Conservation (phyloP, 108 stramenopile species). For the Skeletonema tropicum region DNA sequence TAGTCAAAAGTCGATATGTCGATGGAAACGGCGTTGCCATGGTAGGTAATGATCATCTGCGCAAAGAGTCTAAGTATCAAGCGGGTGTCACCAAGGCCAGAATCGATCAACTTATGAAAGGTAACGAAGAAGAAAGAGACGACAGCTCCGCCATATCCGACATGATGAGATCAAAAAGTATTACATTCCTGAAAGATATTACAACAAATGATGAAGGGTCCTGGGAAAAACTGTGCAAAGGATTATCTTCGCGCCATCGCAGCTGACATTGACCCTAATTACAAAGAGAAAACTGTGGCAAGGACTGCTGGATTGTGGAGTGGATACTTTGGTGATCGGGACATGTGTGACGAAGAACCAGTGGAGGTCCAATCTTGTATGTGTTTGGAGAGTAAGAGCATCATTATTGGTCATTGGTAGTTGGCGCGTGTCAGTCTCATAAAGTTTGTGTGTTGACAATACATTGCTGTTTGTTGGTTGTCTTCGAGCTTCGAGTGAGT, state of each 20-base stretch:
- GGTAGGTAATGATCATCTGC: background rate
- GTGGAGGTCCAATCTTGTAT: background rate
- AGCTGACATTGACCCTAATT: background rate
- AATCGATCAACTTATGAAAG: background rate
- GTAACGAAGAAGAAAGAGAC: background rate
- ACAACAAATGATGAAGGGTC: background rate
- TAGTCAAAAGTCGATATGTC: background rate
- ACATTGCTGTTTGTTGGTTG: too few species aligned
- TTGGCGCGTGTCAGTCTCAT: too few species aligned
- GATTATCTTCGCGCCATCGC: background rate
- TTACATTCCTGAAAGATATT: background rate
- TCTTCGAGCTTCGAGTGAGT: too few species aligned
- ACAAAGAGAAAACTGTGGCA: background rate
- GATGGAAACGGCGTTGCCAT: background rate
- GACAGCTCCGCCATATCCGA: background rate
- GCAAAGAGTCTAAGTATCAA: background rate
- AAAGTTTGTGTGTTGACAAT: too few species aligned
- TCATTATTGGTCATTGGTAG: background rate
- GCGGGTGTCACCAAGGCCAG: background rate
- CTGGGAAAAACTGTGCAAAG: background rate
- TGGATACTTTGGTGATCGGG: background rate
- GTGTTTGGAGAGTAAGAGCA: background rate
- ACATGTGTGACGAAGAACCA: background rate
- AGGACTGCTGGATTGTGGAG: background rate
- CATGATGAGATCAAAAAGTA: background rate